Evolutionary conservation across 257 asterid genomes (phyloP).

Genomic region (Nicotiana obtusifolia): DNA sequence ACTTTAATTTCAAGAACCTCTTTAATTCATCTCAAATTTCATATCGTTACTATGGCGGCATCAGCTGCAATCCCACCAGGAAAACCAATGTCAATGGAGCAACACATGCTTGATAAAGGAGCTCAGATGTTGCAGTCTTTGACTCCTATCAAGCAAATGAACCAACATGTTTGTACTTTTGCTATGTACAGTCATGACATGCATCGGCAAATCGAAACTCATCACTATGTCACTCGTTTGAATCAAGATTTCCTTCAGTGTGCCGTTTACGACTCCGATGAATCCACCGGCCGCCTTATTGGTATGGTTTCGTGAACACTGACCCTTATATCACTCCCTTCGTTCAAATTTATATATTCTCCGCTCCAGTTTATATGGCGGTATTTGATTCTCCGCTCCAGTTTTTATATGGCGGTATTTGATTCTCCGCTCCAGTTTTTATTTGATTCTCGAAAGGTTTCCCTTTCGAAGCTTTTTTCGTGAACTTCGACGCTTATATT

Average conservation of each 20-base stretch:
- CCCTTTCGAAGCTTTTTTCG: too few relatives aligned
- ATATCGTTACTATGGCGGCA: background rate
- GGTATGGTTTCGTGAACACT: constrained; percentile 30
- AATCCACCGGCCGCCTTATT: constrained; percentile 56
- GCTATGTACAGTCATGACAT: constrained; percentile 75
- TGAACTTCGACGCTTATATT: too few relatives aligned
- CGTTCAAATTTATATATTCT: too few relatives aligned
- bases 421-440: too few relatives aligned
- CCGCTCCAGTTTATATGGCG: too few relatives aligned
- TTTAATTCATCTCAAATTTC: background rate
- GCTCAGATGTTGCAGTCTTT: constrained; percentile 64
- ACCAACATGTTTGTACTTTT: constrained; percentile 73
- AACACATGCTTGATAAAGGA: constrained; percentile 49
- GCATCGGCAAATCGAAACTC: constrained; percentile 73
- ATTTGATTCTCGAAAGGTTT: too few relatives aligned
- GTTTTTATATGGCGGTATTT: too few relatives aligned
- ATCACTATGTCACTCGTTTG: constrained; percentile 44
- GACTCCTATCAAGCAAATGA: constrained; percentile 63
- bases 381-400: too few relatives aligned
- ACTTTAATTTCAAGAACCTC: background rate
- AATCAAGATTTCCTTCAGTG: constrained; percentile 76
- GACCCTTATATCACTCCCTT: too few relatives aligned
- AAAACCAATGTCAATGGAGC: constrained; percentile 42
- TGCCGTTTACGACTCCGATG: constrained; percentile 79
- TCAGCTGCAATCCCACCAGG: constrained; percentile 49